Conservation (phyloP, 1,284 basidiomycete species). For the Vanrija sp. region DNA sequence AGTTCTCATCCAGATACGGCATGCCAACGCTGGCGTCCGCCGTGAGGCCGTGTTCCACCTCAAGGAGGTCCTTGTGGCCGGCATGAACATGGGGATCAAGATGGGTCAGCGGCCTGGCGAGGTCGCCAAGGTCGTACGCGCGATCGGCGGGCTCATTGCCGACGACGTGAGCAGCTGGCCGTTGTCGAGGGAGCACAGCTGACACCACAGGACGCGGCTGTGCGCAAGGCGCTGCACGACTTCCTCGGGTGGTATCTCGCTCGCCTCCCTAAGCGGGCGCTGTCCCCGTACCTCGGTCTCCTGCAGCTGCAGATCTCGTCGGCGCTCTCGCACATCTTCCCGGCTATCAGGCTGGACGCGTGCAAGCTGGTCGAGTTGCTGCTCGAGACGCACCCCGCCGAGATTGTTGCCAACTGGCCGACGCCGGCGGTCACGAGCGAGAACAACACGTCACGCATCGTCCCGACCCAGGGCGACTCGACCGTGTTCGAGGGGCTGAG, state of each 20-base stretch:
- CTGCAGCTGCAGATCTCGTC: constrained; percentile 83
- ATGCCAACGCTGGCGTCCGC: constrained; percentile 71
- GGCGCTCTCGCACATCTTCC: constrained; percentile 90
- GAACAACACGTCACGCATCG: not conserved
- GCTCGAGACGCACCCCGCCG: constrained; percentile 65
- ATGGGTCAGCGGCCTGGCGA: constrained; percentile 44
- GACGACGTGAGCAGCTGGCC: constrained; percentile 62
- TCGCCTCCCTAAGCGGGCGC: constrained; percentile 61
- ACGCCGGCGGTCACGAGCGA: not conserved
- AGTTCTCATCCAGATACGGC: constrained; percentile 72
- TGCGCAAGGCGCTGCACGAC: constrained; percentile 50
- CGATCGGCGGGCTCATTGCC: constrained; percentile 65
- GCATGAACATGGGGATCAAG: constrained; percentile 58
- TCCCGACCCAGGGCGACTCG: constrained; percentile 8
- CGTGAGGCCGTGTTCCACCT: constrained; percentile 80
- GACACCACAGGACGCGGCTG: constrained; percentile 46
- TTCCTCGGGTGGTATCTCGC: constrained; percentile 67
- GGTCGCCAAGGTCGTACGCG: constrained; percentile 63
- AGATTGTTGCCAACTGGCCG: constrained; percentile 67
- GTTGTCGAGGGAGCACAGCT: not conserved
- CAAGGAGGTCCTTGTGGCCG: constrained; percentile 68
- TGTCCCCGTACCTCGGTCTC: constrained; percentile 66
- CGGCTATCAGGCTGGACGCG: constrained; percentile 87
- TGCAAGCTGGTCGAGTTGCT: constrained; percentile 75
- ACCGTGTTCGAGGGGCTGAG: constrained; percentile 46